phyloP scores from a whole-genome alignment of 83 land plant genomes.

The Picea engelmannii region DNA sequence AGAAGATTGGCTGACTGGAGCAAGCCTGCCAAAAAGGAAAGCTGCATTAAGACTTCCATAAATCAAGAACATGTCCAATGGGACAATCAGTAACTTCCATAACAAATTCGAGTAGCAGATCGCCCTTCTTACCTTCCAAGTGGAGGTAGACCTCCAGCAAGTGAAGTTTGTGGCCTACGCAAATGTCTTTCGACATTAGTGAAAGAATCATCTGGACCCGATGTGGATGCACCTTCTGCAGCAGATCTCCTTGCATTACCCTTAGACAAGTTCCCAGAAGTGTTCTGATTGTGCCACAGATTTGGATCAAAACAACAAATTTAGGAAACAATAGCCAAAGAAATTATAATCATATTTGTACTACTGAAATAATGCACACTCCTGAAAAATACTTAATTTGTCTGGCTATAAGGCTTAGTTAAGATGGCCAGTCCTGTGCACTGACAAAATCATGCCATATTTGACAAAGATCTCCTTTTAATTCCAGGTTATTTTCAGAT shows the following conservation, averaged over 20 bases:
- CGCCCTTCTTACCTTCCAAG: constrained; percentile 44
- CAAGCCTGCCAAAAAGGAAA: too few species aligned
- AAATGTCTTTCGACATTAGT: constrained; percentile 40
- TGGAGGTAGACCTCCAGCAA: constrained; percentile 64
- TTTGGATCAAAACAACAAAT: background rate
- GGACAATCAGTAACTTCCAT: background rate
- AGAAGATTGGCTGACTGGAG: too few species aligned
- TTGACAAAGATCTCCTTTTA: too few species aligned
- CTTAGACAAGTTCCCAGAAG: constrained; percentile 15
- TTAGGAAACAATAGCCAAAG: background rate
- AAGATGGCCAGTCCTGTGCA: too few species aligned
- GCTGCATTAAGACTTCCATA: too few species aligned
- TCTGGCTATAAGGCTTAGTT: too few species aligned
- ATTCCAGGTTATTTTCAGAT: too few species aligned
- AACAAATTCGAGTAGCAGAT: background rate
- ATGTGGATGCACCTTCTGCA: constrained; percentile 28
- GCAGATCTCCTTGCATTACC: constrained; percentile 44
- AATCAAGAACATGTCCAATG: too few species aligned
- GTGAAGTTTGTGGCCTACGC: constrained; percentile 49
- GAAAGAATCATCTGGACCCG: constrained; percentile 30
- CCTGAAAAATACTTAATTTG: background rate
- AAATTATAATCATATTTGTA: background rate
- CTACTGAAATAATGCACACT: background rate
- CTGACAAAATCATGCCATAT: too few species aligned
- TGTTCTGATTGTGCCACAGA: background rate